A percentile compares a stretch with the other conserved stretches of the same genome.
Conservation (phyloP, 768 basidiomycete species). For the Kwoniella pini region DNA sequence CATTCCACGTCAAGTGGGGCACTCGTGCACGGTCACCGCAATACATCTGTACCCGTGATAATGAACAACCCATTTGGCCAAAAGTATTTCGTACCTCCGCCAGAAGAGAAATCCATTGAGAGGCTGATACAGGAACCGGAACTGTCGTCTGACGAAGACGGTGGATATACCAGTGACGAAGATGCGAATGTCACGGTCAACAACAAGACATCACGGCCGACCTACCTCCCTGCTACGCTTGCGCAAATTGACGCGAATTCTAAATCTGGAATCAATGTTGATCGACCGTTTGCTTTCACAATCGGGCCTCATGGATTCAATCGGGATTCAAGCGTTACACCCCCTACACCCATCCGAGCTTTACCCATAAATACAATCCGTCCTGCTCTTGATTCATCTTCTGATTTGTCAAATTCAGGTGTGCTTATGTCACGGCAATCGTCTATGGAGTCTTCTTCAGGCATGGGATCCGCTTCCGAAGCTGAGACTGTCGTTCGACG, state of each 20-base stretch:
- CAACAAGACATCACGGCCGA: not conserved
- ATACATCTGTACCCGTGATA: not conserved
- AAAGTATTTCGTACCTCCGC: constrained; percentile 11
- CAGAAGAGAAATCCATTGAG: constrained; percentile 1
- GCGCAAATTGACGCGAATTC: not conserved
- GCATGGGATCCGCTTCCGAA: constrained; percentile 20
- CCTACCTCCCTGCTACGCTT: not conserved
- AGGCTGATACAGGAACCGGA: constrained; percentile 16
- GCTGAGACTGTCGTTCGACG: constrained; percentile 9
- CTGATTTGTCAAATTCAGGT: constrained; percentile 7
- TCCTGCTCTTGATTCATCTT: not conserved
- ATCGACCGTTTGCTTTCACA: constrained; percentile 18
- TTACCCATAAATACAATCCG: not conserved
- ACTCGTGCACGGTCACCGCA: not conserved
- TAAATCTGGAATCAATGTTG: not conserved
- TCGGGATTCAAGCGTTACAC: constrained; percentile 4
- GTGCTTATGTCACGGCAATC: constrained; percentile 9
- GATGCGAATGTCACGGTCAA: not conserved
- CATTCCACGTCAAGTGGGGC: not conserved
- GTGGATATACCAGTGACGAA: constrained; percentile 10
- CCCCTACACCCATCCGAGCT: not conserved
- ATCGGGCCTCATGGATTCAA: constrained; percentile 26
- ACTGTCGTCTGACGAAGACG: constrained; percentile 20
- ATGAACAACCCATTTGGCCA: not conserved
- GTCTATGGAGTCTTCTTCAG: constrained; percentile 8